These are phyloP conservation scores for Fusarium acutatum DNA, from an alignment of 2,329 filamentous ascomycete genomes.

Conservation along the genomic window DNA sequence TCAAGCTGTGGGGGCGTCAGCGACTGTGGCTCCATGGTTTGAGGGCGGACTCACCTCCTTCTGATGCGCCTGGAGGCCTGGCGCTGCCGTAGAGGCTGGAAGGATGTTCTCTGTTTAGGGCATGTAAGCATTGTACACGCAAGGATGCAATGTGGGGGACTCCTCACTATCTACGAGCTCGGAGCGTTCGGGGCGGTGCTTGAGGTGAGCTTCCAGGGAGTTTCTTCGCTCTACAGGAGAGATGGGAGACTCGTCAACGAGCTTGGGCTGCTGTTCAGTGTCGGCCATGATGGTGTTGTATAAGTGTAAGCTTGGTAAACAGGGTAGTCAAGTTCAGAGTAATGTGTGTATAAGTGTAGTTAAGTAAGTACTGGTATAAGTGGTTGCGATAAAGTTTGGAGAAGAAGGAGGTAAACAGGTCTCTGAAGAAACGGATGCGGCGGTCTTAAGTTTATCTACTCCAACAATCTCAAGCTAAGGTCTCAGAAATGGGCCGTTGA, in stretches of 20 bases:
- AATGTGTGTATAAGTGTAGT: neutral
- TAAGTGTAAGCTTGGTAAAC: neutral
- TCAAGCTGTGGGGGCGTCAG: constrained; percentile 62
- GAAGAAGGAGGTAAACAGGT: constrained; percentile 17
- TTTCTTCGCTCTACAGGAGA: constrained; percentile 67
- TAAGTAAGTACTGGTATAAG: constrained; percentile 3
- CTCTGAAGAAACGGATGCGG: constrained; percentile 24
- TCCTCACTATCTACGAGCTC: constrained; percentile 80
- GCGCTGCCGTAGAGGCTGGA: constrained; percentile 78
- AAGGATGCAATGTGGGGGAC: constrained; percentile 24
- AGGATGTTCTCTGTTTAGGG: constrained; percentile 79
- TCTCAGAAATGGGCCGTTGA: constrained; percentile 39
- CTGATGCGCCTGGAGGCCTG: constrained; percentile 80
- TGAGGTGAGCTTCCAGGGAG: constrained; percentile 77
- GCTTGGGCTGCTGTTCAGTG: constrained; percentile 22
- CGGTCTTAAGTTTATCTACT: constrained; percentile 36
- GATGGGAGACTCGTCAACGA: constrained; percentile 62
- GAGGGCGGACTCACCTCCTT: constrained; percentile 64
- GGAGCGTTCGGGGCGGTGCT: constrained; percentile 77
- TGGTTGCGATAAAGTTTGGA: constrained; percentile 6
- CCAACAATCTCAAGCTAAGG: constrained; percentile 29
- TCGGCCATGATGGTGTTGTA: constrained; percentile 39
- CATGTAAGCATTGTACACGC: constrained; percentile 44
- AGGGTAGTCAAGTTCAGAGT: neutral
- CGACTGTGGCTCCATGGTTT: neutral